phyloP scores from a whole-genome alignment of 1,284 basidiomycete genomes.

The Moesziomyces sp. region DNA sequence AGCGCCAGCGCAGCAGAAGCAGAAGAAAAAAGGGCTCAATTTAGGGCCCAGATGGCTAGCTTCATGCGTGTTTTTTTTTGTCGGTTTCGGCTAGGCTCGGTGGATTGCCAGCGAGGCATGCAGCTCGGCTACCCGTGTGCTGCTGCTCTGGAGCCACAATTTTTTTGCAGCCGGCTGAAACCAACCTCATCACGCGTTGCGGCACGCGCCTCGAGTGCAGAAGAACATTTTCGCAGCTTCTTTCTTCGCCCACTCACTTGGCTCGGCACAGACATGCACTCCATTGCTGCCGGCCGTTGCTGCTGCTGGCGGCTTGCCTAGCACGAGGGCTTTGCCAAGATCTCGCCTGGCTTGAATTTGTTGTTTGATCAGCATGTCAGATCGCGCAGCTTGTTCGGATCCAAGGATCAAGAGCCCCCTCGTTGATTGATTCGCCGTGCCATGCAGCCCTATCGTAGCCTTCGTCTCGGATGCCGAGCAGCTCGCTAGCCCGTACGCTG shows the following conservation, averaged over 20 bases:
- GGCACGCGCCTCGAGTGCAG: constrained; percentile 4
- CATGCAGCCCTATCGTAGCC: too few species aligned
- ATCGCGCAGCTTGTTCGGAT: too few species aligned
- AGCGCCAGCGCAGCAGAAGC: background rate
- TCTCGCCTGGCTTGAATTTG: too few species aligned
- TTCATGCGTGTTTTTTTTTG: background rate
- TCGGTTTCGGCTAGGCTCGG: background rate
- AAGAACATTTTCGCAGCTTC: constrained; percentile 7
- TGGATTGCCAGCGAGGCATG: background rate
- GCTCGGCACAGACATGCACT: constrained; percentile 8
- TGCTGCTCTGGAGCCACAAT: background rate
- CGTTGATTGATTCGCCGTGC: too few species aligned
- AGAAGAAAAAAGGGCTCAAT: background rate
- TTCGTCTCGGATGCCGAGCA: background rate
- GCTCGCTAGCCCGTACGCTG: background rate
- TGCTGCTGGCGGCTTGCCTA: too few species aligned
- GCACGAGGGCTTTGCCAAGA: too few species aligned
- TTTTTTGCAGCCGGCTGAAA: background rate
- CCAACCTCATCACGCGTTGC: background rate
- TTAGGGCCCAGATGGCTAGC: background rate
- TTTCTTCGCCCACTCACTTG: constrained; percentile 15
- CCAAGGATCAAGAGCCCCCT: too few species aligned
- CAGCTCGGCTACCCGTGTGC: background rate
- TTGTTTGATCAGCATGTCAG: too few species aligned
- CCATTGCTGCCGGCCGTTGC: too few species aligned